phyloP scores from a whole-genome alignment of 371 early-diverging fungal species.

The Mortierella sp. region DNA sequence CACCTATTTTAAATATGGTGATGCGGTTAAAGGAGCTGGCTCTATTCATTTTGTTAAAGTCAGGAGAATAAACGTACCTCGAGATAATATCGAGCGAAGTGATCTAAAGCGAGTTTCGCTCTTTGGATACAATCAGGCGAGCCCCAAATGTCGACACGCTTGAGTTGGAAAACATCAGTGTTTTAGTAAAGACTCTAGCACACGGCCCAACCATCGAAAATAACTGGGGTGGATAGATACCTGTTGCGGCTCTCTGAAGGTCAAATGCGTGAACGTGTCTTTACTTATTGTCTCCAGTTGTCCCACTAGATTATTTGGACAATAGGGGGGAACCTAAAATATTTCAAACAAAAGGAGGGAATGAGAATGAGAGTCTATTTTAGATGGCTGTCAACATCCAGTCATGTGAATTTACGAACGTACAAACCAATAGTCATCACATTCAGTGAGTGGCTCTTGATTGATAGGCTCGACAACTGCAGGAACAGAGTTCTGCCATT shows the following conservation, averaged over 20 bases:
- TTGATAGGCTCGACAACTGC: background rate
- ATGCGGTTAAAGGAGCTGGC: background rate
- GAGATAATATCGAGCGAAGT: slow-evolving; percentile 14
- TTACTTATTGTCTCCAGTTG: slow-evolving; percentile 9
- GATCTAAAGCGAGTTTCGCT: slow-evolving; percentile 22
- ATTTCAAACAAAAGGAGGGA: background rate
- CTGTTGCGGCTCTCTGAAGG: slow-evolving; percentile 12
- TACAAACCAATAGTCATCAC: slow-evolving; percentile 49
- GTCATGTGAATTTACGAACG: slow-evolving; percentile 3
- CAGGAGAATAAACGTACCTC: slow-evolving; percentile 9
- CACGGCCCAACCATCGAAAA: too few relatives aligned
- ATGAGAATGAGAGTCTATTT: background rate
- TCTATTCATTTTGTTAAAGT: background rate
- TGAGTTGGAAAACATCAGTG: background rate
- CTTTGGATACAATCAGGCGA: background rate
- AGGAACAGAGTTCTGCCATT: slow-evolving; percentile 17
- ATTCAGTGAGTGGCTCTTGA: background rate
- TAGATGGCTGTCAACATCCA: background rate
- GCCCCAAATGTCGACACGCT: slow-evolving; percentile 42
- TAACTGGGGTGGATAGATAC: slow-evolving; percentile 6
- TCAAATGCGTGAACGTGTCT: slow-evolving; percentile 10
- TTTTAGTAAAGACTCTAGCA: too few relatives aligned
- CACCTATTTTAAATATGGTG: slow-evolving; percentile 3
- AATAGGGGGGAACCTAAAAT: slow-evolving; percentile 25
- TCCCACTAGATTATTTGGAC: slow-evolving; percentile 1